Base-by-base conservation (phyloP, 176 grass and related monocot species). In the Hsuehochloa calcarea region DNA sequence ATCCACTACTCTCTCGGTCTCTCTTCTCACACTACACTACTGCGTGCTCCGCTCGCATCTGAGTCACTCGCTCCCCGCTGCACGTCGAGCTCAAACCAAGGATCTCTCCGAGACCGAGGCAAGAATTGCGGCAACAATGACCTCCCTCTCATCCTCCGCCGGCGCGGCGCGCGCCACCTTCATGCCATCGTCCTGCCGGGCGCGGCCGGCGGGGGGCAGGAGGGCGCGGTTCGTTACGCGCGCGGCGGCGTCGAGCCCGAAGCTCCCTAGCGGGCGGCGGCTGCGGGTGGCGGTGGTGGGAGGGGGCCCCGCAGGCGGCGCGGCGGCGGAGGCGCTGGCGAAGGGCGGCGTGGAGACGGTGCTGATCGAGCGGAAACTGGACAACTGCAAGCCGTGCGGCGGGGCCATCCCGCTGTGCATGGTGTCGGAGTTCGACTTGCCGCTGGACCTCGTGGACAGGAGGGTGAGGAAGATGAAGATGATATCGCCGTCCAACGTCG, bases 311-410 rank as follows among this genome's bases (percentile, higher is more conserved):
- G 96, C 91, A 0, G 96, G 93, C 5, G 96, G 96, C 13, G 87
- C 93, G 0, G 93, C 91, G 45, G 96, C 93, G 37, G 96, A 98
- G 88, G 88, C 89, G 16, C 91, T 98, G 4, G 96, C 96, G 2
- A 98, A 98, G 88, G 96, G 96, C 22, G 96, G 96, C 14, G 91
- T 98, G 58, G 96, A 95, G 89, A 98, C 96, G 14, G 88, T 96
- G 46, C 83, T 98, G 54, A 99, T 99, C 70, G 96, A 99, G 79
- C 90, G 96, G 27, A 99, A 99, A 88, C 70, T 99, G 58, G 96
- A 99, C 93, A 99, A 99, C 91, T 94, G 93, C 86, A 99, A 99
- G 80, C 96, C 96, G 4, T 99, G 96, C 74, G 96, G 96, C 58
- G 96, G 96, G 10, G 96, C 96, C 58, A 99, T 99, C 72, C 96